Percentiles rank a stretch among this genome's conserved stretches.
Conservation (phyloP, 1,284 basidiomycete genomes). For the Ceratobasidium sp. region DNA sequence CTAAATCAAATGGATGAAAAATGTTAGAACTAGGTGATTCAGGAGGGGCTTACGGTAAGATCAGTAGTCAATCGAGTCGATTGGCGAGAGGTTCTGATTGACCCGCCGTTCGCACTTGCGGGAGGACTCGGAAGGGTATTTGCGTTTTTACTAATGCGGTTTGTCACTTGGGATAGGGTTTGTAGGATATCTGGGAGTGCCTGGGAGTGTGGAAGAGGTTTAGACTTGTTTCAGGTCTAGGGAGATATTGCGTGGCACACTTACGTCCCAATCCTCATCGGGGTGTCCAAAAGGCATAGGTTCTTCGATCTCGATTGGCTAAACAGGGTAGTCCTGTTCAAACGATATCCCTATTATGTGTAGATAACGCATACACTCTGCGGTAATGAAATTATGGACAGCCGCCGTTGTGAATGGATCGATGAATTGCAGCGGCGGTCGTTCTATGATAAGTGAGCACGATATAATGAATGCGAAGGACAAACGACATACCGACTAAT, state of each 20-base stretch:
- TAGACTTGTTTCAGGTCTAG: background rate
- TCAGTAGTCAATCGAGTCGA: background rate
- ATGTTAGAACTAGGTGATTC: background rate
- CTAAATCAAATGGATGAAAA: background rate
- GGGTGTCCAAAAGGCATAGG: background rate
- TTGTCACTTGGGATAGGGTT: background rate
- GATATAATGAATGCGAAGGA: background rate
- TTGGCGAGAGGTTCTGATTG: background rate
- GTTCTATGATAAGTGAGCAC: background rate
- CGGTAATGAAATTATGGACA: background rate
- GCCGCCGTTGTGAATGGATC: background rate
- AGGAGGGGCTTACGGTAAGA: background rate
- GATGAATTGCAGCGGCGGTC: background rate
- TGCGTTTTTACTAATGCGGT: background rate
- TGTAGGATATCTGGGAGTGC: background rate
- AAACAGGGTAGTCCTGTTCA: background rate
- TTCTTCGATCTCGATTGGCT: constrained; percentile 3
- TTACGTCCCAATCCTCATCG: constrained; percentile 6
- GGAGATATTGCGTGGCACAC: background rate
- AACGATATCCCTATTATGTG: background rate
- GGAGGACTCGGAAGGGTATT: background rate
- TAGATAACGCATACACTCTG: background rate
- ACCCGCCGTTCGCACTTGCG: background rate
- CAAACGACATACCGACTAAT: background rate
- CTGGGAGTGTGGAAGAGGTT: background rate